phyloP scores from a whole-genome alignment of 495 filamentous ascomycete species.

The Patellaria atrata region DNA sequence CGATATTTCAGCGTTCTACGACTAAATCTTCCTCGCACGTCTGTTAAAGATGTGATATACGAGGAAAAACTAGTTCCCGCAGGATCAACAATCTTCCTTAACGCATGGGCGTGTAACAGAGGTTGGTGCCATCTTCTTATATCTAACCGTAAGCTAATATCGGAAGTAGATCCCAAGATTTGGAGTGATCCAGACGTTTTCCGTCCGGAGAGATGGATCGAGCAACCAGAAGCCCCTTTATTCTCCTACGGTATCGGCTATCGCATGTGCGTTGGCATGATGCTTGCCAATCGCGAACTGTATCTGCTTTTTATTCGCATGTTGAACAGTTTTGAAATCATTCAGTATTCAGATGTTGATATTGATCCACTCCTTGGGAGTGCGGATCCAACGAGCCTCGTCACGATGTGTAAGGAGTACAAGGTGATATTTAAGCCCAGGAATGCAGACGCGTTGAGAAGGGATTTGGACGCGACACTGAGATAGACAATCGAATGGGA shows the following conservation, averaged over 20 bases:
- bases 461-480: slow-evolving; percentile 24
- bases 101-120: slow-evolving; percentile 52
- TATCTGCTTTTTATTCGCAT: slow-evolving; percentile 50
- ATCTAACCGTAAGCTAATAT: background rate
- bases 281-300: slow-evolving; percentile 50
- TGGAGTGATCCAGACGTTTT: slow-evolving; percentile 46
- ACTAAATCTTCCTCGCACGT: slow-evolving; percentile 44
- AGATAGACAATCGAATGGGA: no score
- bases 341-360: slow-evolving; percentile 30
- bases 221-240: slow-evolving; percentile 45
- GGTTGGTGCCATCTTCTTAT: slow-evolving; percentile 25
- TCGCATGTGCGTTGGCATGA: slow-evolving; percentile 49
- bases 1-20: slow-evolving; percentile 47
- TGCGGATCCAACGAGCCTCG: slow-evolving; percentile 42
- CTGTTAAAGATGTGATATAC: slow-evolving; percentile 45
- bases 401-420: slow-evolving; percentile 41
- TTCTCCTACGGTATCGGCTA: slow-evolving; percentile 51
- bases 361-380: slow-evolving; percentile 42
- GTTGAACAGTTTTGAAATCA: slow-evolving; percentile 42
- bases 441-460: slow-evolving; percentile 28
- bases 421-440: slow-evolving; percentile 41
- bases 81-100: slow-evolving; percentile 47
- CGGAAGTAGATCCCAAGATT: slow-evolving; percentile 35
- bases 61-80: slow-evolving; percentile 40
- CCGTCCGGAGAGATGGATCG: slow-evolving; percentile 46